phyloP scores from a whole-genome alignment of 352 stramenopile genomes.

The Phytopythium delawarense region DNA sequence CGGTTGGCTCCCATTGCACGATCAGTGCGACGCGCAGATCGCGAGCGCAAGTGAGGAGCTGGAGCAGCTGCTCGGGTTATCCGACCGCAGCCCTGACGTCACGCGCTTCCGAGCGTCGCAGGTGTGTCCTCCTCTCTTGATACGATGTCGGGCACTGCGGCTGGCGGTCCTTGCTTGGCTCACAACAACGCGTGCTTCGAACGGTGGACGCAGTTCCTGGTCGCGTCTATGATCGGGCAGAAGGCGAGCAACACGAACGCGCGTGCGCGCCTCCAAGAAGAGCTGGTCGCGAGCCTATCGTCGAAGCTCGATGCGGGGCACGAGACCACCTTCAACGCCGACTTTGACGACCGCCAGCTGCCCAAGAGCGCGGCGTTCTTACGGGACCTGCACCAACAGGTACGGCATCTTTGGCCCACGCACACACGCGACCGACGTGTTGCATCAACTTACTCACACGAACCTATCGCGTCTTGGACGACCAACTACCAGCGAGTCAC shows the following conservation, averaged over 20 bases:
- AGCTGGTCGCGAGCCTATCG: constrained; percentile 15
- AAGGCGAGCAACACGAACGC: constrained; percentile 49
- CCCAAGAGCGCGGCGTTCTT: constrained; percentile 35
- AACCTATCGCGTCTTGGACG: not conserved
- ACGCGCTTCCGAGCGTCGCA: constrained; percentile 56
- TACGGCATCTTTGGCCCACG: constrained; percentile 8
- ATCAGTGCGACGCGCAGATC: constrained; percentile 54
- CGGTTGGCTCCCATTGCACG: not conserved
- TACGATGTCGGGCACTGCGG: not conserved
- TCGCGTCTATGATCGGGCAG: constrained; percentile 56
- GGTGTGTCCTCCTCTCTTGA: constrained; percentile 10
- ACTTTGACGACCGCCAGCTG: not conserved
- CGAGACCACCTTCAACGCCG: not conserved
- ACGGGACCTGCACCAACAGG: constrained; percentile 60
- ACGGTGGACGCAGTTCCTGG: constrained; percentile 28
- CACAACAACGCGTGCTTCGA: not conserved
- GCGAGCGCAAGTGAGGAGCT: constrained; percentile 27
- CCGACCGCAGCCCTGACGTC: constrained; percentile 29
- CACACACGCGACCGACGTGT: not conserved
- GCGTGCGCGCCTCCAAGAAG: constrained; percentile 26
- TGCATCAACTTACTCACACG: constrained; percentile 1
- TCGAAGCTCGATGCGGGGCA: not conserved
- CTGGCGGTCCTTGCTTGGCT: not conserved
- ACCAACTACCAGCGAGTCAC: constrained; percentile 34
- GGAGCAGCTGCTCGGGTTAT: constrained; percentile 40